Evolutionary conservation across 495 filamentous ascomycete genomes (phyloP).

Genomic region (Penicillium pancosmium): DNA sequence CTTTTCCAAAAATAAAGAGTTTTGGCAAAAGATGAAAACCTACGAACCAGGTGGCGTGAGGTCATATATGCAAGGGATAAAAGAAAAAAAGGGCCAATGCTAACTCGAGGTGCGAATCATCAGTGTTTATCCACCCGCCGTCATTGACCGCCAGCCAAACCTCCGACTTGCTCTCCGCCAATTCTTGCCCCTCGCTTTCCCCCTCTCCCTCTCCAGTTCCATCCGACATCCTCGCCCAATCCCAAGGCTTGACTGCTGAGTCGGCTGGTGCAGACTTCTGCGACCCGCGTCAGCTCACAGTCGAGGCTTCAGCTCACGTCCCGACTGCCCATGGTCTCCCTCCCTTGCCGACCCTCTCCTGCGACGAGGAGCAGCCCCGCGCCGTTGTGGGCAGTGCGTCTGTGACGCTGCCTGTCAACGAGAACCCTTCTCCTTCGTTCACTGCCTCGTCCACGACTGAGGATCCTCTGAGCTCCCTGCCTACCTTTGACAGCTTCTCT

Average conservation of each 20-base stretch:
- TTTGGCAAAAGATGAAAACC: slow-evolving; percentile 1
- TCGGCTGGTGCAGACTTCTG: slow-evolving; percentile 68
- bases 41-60: slow-evolving; percentile 11
- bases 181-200: slow-evolving; percentile 77
- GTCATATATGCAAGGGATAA: slow-evolving; percentile 23
- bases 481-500: slow-evolving; percentile 80
- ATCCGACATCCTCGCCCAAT: slow-evolving; percentile 65
- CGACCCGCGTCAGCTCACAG: slow-evolving; percentile 89
- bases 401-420: slow-evolving; percentile 56
- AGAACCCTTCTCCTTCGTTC: slow-evolving; percentile 51
- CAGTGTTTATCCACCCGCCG: slow-evolving; percentile 81
- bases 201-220: slow-evolving; percentile 73
- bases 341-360: slow-evolving; percentile 66
- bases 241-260: slow-evolving; percentile 53
- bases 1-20: slow-evolving; percentile 4
- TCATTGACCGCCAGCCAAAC: slow-evolving; percentile 65
- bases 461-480: slow-evolving; percentile 62
- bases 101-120: slow-evolving; percentile 17
- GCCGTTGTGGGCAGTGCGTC: slow-evolving; percentile 69
- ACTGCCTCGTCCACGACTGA: slow-evolving; percentile 44
- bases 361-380: slow-evolving; percentile 76
- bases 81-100: slow-evolving; percentile 7
- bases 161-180: slow-evolving; percentile 72
- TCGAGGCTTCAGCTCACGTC: slow-evolving; percentile 61
- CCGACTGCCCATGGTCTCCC: slow-evolving; percentile 65